A percentile compares a stretch with the other conserved stretches of the same genome.
Evolutionary conservation across 768 basidiomycete genomes (phyloP).

Genomic region (Collybia mongolica): DNA sequence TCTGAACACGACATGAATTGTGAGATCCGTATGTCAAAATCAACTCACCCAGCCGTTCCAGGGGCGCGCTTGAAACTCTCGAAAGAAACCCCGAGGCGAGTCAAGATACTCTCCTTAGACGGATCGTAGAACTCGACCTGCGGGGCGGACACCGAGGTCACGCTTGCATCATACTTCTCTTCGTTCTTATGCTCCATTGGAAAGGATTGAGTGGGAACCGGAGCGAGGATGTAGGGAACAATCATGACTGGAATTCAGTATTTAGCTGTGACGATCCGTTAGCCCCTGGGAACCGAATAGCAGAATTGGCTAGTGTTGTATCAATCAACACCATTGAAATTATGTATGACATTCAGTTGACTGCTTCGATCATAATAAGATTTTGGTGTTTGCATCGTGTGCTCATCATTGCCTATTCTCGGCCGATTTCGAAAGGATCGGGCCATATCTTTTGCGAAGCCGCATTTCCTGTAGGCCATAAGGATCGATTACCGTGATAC

Average conservation of each 20-base stretch:
- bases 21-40: not conserved
- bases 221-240: not conserved
- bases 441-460: too few species aligned
- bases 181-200: constrained; percentile 29
- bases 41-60: constrained; percentile 39
- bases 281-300: too few species aligned
- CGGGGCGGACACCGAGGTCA: constrained; percentile 19
- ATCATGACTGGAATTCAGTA: not conserved
- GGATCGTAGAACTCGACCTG: constrained; percentile 41
- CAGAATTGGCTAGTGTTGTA: too few species aligned
- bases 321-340: too few species aligned
- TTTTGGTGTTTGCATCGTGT: too few species aligned
- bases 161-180: constrained; percentile 30
- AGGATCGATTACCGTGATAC: too few species aligned
- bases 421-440: too few species aligned
- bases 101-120: constrained; percentile 43
- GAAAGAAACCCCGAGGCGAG: constrained; percentile 35
- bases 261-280: constrained; percentile 1
- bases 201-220: constrained; percentile 6
- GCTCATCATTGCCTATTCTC: too few species aligned
- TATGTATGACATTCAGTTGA: too few species aligned
- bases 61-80: constrained; percentile 49
- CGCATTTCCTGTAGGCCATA: too few species aligned
- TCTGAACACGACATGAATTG: constrained; percentile 16
- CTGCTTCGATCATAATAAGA: too few species aligned